A percentile compares a stretch with the other conserved stretches of the same genome.
Conservation (phyloP, 108 stramenopile genomes). For the Schizochytrium sp. region DNA sequence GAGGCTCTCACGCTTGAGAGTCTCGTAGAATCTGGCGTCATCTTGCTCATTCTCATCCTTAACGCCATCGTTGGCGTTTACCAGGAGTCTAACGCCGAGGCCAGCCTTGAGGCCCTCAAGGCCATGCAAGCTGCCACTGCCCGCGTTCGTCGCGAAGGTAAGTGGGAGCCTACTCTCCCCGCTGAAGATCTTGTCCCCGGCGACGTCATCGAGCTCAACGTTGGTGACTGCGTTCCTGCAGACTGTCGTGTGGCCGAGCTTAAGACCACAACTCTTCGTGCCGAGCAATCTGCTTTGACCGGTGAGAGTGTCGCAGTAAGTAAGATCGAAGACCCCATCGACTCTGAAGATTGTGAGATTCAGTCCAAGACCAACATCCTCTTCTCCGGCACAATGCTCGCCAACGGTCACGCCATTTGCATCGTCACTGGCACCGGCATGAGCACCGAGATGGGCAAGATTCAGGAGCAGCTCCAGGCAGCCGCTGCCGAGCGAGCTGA, state of each 20-base stretch:
- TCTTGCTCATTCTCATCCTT: constrained; percentile 65
- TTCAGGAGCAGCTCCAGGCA: constrained; percentile 84
- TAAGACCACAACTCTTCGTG: constrained; percentile 74
- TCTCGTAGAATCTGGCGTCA: constrained; percentile 52
- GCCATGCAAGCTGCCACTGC: constrained; percentile 68
- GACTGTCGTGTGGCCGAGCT: constrained; percentile 76
- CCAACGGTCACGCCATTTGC: constrained; percentile 86
- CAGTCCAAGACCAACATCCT: constrained; percentile 92
- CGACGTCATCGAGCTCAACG: constrained; percentile 71
- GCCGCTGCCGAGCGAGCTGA: constrained; percentile 81
- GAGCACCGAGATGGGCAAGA: constrained; percentile 96
- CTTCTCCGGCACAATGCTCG: constrained; percentile 93
- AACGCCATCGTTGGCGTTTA: constrained; percentile 60
- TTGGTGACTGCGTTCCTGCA: constrained; percentile 77
- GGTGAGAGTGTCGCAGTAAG: constrained; percentile 64
- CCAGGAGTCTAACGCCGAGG: constrained; percentile 74
- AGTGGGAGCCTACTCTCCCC: constrained; percentile 5
- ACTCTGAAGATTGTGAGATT: constrained; percentile 78
- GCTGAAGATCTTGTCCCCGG: constrained; percentile 75
- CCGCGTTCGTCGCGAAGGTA: constrained; percentile 65
- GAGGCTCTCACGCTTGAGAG: constrained; percentile 32
- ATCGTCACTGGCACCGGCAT: constrained; percentile 85
- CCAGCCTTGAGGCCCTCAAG: constrained; percentile 74
- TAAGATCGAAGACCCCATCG: constrained; percentile 62
- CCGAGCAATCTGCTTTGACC: constrained; percentile 61